A percentile compares a stretch with the other conserved stretches of the same genome.
Evolutionary conservation across 345 rosid species (phyloP).

Genomic region (Euclidium syriacum): DNA sequence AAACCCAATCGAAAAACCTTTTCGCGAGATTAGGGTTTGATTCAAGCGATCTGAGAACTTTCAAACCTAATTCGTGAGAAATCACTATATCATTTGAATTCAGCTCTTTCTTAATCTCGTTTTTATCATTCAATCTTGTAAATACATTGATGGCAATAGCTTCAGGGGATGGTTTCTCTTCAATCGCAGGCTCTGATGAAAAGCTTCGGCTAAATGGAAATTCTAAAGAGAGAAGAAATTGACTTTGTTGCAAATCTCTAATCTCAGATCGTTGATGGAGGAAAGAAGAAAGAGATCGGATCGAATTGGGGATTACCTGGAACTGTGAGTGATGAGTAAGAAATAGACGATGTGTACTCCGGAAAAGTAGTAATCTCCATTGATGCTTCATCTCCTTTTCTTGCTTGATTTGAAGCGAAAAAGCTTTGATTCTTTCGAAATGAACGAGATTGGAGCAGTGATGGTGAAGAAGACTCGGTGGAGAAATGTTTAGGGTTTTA

Average conservation of each 20-base stretch:
- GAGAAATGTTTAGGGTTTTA: conserved; percentile 15
- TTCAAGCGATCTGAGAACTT: conserved; percentile 44
- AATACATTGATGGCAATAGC: conserved; percentile 38
- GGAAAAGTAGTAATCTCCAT: conserved; percentile 18
- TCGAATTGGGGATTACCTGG: conserved; percentile 35
- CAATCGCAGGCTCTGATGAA: conserved; percentile 45
- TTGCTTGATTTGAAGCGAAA: neutral
- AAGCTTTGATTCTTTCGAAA: conserved; percentile 5
- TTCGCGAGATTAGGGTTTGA: conserved; percentile 57
- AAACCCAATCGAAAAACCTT: conserved; percentile 66
- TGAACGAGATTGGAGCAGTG: neutral
- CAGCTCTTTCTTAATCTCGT: conserved; percentile 47
- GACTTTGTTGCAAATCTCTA: neutral
- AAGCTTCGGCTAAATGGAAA: conserved; percentile 21
- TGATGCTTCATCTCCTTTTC: conserved; percentile 2
- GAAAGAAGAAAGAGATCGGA: conserved; percentile 26
- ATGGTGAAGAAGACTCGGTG: neutral
- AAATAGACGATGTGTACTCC: conserved; percentile 32
- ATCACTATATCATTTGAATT: conserved; percentile 40
- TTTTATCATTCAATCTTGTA: conserved; percentile 30
- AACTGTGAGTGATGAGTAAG: conserved; percentile 18
- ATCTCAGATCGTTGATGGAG: conserved; percentile 20
- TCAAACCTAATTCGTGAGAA: conserved; percentile 47
- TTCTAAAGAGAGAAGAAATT: neutral
- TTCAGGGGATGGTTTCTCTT: conserved; percentile 31